Evolutionary conservation across 2,329 filamentous ascomycete genomes (phyloP).

Genomic region (Exophiala sideris): DNA sequence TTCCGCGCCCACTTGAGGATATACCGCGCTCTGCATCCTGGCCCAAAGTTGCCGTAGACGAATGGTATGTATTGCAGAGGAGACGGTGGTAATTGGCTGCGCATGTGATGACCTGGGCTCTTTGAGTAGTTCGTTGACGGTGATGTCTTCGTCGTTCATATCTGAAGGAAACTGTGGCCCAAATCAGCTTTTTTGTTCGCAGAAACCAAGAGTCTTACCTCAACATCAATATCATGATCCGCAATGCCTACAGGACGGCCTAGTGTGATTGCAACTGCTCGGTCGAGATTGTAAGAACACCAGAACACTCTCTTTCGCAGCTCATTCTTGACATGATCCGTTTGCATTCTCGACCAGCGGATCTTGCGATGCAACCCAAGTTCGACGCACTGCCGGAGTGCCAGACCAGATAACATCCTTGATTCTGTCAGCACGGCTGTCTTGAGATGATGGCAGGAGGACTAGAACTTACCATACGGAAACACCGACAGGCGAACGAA

Average conservation of each 20-base stretch:
- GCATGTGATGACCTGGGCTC: background rate
- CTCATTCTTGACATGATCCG: slow-evolving; percentile 36
- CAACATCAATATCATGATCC: slow-evolving; percentile 42
- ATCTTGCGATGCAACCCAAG: slow-evolving; percentile 27
- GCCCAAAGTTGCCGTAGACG: slow-evolving; percentile 30
- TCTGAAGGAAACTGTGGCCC: slow-evolving; percentile 11
- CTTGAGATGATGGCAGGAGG: background rate
- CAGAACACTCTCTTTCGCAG: slow-evolving; percentile 44
- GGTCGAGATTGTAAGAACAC: slow-evolving; percentile 44
- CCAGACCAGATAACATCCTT: slow-evolving; percentile 29
- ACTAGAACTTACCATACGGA: slow-evolving; percentile 24
- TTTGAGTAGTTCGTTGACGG: background rate
- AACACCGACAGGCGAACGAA: slow-evolving; percentile 26
- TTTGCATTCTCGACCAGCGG: slow-evolving; percentile 1
- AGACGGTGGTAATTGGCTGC: slow-evolving; percentile 27
- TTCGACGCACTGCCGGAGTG: slow-evolving; percentile 31
- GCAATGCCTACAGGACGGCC: slow-evolving; percentile 41
- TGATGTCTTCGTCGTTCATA: slow-evolving; percentile 12
- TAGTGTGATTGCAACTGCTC: slow-evolving; percentile 39
- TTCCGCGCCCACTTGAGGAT: slow-evolving; percentile 13
- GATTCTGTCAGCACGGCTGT: background rate
- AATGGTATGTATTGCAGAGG: slow-evolving; percentile 30
- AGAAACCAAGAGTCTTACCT: slow-evolving; percentile 9
- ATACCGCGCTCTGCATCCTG: slow-evolving; percentile 26
- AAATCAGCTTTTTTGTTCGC: background rate